These are phyloP conservation scores for Cydonia oblonga DNA, from an alignment of 331 rosid genomes.

Conservation along the genomic window DNA sequence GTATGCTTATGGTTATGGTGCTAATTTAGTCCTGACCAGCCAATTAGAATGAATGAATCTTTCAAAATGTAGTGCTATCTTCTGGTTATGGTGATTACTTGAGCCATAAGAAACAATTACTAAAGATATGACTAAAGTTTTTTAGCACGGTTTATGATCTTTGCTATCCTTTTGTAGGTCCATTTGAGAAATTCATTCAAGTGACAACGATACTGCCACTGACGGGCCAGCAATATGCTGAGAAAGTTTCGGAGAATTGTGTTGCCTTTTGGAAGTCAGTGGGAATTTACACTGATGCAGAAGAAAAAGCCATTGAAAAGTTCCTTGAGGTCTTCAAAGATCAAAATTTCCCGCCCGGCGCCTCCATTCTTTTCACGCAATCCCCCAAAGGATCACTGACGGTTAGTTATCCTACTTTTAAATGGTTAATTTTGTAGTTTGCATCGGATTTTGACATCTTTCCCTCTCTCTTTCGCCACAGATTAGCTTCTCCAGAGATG, in stretches of 20 bases:
- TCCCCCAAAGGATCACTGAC: slow-evolving; percentile 44
- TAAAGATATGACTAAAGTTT: neutral
- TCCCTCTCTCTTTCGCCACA: neutral
- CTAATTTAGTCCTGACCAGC: no score
- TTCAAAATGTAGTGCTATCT: neutral
- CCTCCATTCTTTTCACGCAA: slow-evolving; percentile 50
- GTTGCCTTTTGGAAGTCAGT: slow-evolving; percentile 37
- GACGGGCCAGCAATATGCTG: slow-evolving; percentile 42
- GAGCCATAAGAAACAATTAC: neutral
- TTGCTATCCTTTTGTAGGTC: slow-evolving; percentile 25
- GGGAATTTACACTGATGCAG: slow-evolving; percentile 47
- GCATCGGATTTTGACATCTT: neutral
- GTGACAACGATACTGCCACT: slow-evolving; percentile 39
- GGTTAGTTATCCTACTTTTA: slow-evolving; percentile 15
- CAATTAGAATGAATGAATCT: neutral
- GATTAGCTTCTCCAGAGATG: slow-evolving; percentile 64
- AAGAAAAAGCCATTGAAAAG: slow-evolving; percentile 46
- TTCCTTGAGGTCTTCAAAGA: slow-evolving; percentile 35
- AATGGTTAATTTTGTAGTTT: neutral
- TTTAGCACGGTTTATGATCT: neutral
- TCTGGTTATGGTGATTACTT: neutral
- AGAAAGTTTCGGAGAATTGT: slow-evolving; percentile 61
- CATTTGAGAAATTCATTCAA: slow-evolving; percentile 51
- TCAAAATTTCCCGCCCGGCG: slow-evolving; percentile 40
- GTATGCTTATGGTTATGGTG: no score